Percentiles rank a stretch among this genome's conserved stretches.
Evolutionary conservation across 352 stramenopile genomes (phyloP).

Genomic region (Phytophthora rubi): DNA sequence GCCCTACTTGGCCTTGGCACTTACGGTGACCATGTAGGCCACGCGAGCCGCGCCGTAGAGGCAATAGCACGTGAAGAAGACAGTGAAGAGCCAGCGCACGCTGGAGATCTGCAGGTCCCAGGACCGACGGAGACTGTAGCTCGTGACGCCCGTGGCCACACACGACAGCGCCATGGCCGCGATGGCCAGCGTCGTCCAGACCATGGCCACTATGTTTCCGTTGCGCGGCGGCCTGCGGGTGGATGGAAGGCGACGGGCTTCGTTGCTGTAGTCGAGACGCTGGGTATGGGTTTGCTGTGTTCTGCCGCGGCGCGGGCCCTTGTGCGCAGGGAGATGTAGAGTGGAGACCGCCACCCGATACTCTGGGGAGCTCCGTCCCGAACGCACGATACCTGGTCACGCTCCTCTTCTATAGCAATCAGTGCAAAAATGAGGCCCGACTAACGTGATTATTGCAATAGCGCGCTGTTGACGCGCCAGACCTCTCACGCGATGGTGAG

Average conservation of each 20-base stretch:
- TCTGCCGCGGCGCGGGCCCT: no score
- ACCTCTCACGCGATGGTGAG: background rate
- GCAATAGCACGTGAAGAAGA: constrained; percentile 56
- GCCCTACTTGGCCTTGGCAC: constrained; percentile 15
- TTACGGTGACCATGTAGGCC: constrained; percentile 32
- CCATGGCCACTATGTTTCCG: constrained; percentile 28
- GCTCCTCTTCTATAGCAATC: background rate
- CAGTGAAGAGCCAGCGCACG: constrained; percentile 61
- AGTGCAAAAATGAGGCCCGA: background rate
- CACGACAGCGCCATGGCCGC: constrained; percentile 39
- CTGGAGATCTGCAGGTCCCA: constrained; percentile 55
- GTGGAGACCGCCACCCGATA: background rate
- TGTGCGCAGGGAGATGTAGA: background rate
- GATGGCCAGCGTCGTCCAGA: constrained; percentile 44
- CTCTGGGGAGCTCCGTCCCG: background rate
- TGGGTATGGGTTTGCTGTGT: no score
- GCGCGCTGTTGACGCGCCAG: background rate
- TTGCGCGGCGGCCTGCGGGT: background rate
- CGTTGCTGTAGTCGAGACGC: background rate
- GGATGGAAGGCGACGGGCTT: background rate
- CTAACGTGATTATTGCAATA: constrained; percentile 5
- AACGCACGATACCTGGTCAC: constrained; percentile 1
- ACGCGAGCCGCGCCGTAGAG: constrained; percentile 42
- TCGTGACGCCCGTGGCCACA: constrained; percentile 47
- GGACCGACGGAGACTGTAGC: constrained; percentile 39